phyloP scores from a whole-genome alignment of 31 red algal species.

The Odonthalia washingtoniensis region DNA sequence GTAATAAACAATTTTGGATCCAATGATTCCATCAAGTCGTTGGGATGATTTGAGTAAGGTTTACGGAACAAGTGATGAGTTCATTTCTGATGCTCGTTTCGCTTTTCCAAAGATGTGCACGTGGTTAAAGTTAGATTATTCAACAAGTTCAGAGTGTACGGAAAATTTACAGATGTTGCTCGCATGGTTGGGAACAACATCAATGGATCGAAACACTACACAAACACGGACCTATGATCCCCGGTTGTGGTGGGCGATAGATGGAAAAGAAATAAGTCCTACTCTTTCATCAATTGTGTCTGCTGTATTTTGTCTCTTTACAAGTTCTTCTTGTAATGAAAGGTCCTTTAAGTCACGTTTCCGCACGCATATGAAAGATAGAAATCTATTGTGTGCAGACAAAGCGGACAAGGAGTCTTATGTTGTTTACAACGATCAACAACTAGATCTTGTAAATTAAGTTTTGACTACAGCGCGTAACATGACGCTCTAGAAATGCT shows the following conservation, averaged over 20 bases:
- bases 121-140: background rate
- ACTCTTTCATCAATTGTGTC: background rate
- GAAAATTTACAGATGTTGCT: background rate
- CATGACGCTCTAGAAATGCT: background rate
- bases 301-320: background rate
- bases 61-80: too few relatives aligned
- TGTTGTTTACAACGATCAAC: background rate
- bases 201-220: background rate
- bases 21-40: background rate
- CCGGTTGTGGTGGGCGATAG: background rate
- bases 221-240: background rate
- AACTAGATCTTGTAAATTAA: background rate
- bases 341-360: background rate
- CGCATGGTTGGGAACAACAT: background rate
- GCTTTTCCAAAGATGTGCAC: background rate
- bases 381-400: background rate
- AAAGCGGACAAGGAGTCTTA: background rate
- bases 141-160: background rate
- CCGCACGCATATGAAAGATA: background rate
- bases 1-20: background rate
- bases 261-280: background rate
- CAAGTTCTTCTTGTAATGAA: background rate
- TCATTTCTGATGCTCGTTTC: background rate
- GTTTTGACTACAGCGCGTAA: background rate
- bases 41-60: background rate